phyloP scores from a whole-genome alignment of 192 early-diverging fungal species.

The Phlyctochytrium planicorne region DNA sequence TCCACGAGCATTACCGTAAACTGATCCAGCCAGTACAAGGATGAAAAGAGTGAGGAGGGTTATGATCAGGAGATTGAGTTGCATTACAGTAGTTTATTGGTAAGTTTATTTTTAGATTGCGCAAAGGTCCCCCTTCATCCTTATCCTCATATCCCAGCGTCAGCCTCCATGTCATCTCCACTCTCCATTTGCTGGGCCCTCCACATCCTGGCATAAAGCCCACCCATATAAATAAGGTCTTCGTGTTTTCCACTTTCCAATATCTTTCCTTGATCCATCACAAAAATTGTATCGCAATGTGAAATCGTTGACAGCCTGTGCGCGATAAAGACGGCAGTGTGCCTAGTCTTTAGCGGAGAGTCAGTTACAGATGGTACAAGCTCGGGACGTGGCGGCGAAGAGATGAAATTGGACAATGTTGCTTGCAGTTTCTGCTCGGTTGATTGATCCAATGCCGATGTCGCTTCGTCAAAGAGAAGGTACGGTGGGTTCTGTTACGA shows the following conservation, averaged over 20 bases:
- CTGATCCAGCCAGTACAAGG: too few relatives aligned
- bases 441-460: slow-evolving; percentile 67
- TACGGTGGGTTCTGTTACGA: slow-evolving; percentile 66
- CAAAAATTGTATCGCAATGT: slow-evolving; percentile 90
- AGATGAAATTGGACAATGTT: slow-evolving; percentile 43
- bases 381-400: slow-evolving; percentile 25
- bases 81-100: too few relatives aligned
- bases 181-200: slow-evolving; percentile 53
- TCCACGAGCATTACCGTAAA: too few relatives aligned
- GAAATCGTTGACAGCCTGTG: slow-evolving; percentile 89
- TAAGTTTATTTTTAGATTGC: too few relatives aligned
- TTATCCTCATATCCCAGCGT: too few relatives aligned
- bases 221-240: slow-evolving; percentile 61
- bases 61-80: too few relatives aligned
- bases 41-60: too few relatives aligned
- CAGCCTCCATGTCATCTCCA: too few relatives aligned
- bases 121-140: too few relatives aligned
- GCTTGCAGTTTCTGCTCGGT: slow-evolving; percentile 55
- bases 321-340: slow-evolving; percentile 93
- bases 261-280: slow-evolving; percentile 81
- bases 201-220: slow-evolving; percentile 92
- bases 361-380: background rate
- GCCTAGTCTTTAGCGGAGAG: slow-evolving; percentile 18
- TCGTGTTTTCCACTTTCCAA: slow-evolving; percentile 85
- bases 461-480: slow-evolving; percentile 81